These are phyloP conservation scores for Salix arbutifolia DNA, from an alignment of 345 rosid genomes.

Conservation along the genomic window DNA sequence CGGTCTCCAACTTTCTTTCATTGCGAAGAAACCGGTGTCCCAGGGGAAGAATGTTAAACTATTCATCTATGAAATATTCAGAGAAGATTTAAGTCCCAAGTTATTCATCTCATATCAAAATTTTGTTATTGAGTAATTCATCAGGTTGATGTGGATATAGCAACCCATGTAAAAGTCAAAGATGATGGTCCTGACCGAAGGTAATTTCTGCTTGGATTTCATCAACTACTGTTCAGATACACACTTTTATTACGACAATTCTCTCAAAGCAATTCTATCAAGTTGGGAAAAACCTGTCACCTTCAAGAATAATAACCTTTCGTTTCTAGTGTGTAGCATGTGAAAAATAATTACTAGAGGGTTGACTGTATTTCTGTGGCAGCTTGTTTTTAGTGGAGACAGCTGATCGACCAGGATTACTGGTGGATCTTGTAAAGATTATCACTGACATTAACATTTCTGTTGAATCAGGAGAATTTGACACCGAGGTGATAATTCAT, in stretches of 20 bases:
- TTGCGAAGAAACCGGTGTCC: not conserved
- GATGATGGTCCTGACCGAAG: constrained; percentile 85
- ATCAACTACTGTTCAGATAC: constrained; percentile 5
- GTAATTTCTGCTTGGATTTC: constrained; percentile 35
- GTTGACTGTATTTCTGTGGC: constrained; percentile 7
- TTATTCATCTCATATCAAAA: constrained; percentile 10
- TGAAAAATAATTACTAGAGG: not conserved
- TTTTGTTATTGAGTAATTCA: constrained; percentile 9
- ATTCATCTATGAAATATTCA: constrained; percentile 1
- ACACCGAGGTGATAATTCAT: constrained; percentile 71
- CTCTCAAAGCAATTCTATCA: not conserved
- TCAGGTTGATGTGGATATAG: constrained; percentile 96
- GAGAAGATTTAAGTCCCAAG: constrained; percentile 4
- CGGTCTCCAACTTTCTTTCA: not conserved
- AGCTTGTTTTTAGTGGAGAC: constrained; percentile 89
- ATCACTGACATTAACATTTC: constrained; percentile 69
- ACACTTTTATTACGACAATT: not conserved
- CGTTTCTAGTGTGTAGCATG: not conserved
- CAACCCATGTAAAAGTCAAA: constrained; percentile 56
- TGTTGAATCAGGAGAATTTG: constrained; percentile 95
- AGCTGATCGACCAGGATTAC: constrained; percentile 91
- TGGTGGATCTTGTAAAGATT: constrained; percentile 84
- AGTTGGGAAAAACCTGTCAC: not conserved
- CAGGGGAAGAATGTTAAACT: not conserved
- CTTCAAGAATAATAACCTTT: not conserved